Evolutionary conservation across 257 asterid genomes (phyloP), one percentile per base, ranked within the genome.

Genomic region (Ajuga chamaepitys): DNA sequence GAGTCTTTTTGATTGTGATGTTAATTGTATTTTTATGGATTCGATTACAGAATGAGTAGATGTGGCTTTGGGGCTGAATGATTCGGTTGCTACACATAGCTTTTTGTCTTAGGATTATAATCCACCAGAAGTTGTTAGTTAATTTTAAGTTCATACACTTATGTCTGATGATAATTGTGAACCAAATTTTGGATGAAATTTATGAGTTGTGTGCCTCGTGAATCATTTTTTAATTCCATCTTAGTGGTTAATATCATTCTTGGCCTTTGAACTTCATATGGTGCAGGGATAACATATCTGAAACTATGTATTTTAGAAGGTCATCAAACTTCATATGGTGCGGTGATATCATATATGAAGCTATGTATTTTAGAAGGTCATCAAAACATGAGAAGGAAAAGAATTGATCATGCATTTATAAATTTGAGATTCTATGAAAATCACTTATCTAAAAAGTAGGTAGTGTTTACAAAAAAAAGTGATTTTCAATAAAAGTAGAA

Each of bases 341-440:
- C 47, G 14, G 16, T 28, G 30, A 64, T 63, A 35, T 21, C n/a
- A 47, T 30, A 48, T 59, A 34, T 42, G 60, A 62, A 56, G 72
- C 71, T 58, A 18, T 55, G 30, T 14, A 11, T 42, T 60, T 71
- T 42, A 67, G 75, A 68, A 62, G 37, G 59, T 67, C 64, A 62
- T 68, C 16, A 32, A 44, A 58, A n/a, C 48, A 57, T 56, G 66
- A 64, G 13, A 14, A 22, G 46, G 37, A 30, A 53, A 54, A 46
- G 51, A 45, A 32, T 40, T 65, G 54, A 58, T 52, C 50, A 57
- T 44, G 62, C 48, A 60, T 63, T 24, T 64, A 51, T 55, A 37
- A 13, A 59, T 53, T 64, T 70, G 45, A 38, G 38, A 38, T 42
- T 87, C 58, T 74, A 89, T 69, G 97, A 92, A 74, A 93, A 92